These are phyloP conservation scores for Nitzschia sp. DNA, from an alignment of 108 stramenopile genomes.

Conservation along the genomic window DNA sequence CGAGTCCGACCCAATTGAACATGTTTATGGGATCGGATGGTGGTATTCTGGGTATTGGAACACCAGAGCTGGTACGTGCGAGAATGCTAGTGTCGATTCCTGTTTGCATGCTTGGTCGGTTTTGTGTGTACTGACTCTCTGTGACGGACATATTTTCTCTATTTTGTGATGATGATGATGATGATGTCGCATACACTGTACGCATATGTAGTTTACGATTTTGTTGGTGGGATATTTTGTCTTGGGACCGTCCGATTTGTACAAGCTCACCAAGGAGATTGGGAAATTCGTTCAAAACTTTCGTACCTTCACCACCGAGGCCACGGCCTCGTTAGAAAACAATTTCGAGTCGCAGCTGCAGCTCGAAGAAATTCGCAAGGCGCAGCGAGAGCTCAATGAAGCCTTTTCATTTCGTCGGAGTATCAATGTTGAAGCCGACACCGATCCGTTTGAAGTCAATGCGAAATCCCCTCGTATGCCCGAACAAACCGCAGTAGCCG, in stretches of 20 bases:
- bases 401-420: constrained; percentile 87
- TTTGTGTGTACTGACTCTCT: neutral
- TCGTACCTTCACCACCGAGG: constrained; percentile 65
- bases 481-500: constrained; percentile 7
- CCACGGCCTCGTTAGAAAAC: constrained; percentile 68
- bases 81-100: too few species aligned
- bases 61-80: constrained; percentile 76
- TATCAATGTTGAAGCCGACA: constrained; percentile 76
- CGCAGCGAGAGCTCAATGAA: constrained; percentile 37
- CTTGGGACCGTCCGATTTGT: constrained; percentile 83
- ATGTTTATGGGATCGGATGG: constrained; percentile 83
- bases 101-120: too few species aligned
- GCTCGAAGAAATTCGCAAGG: constrained; percentile 57
- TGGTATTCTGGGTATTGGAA: constrained; percentile 81
- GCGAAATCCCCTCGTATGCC: constrained; percentile 21
- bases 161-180: too few species aligned
- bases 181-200: too few species aligned
- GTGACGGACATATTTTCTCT: too few species aligned
- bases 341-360: constrained; percentile 85
- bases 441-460: constrained; percentile 47
- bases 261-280: constrained; percentile 86
- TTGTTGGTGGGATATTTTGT: constrained; percentile 89
- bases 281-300: constrained; percentile 86
- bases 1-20: constrained; percentile 35
- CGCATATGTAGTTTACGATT: constrained; percentile 70